A percentile compares a stretch with the other conserved stretches of the same genome.
Evolutionary conservation across 257 asterid genomes (phyloP).

Genomic region (Solanum tarijense): DNA sequence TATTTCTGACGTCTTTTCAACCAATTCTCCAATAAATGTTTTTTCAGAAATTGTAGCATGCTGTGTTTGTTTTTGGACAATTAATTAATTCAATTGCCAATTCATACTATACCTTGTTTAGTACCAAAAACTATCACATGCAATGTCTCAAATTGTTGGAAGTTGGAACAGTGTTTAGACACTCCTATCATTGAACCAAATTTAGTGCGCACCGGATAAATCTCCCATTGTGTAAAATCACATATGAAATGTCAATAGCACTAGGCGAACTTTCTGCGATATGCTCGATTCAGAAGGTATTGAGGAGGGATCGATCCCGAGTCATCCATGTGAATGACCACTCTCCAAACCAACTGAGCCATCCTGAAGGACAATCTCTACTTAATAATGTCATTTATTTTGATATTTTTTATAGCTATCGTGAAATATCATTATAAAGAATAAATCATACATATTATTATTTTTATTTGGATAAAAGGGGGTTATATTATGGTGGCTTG

Average conservation of each 20-base stretch:
- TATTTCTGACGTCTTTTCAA: neutral
- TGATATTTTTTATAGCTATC: neutral
- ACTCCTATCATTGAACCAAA: neutral
- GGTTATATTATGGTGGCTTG: neutral
- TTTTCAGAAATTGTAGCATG: neutral
- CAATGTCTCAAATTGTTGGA: slow-evolving; percentile 12
- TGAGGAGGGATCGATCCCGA: too few species aligned
- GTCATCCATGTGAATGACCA: too few species aligned
- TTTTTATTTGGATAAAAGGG: neutral
- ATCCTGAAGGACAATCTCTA: neutral
- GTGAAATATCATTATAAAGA: too few species aligned
- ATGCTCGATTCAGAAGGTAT: fast-evolving
- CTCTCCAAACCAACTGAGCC: too few species aligned
- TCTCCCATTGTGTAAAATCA: too few species aligned
- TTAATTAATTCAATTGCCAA: neutral
- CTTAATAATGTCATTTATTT: too few species aligned
- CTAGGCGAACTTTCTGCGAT: fast-evolving
- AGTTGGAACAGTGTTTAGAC: slow-evolving; percentile 10
- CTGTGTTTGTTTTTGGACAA: neutral
- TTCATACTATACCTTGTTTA: neutral
- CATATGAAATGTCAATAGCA: fast-evolving
- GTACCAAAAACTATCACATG: neutral
- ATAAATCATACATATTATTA: too few species aligned
- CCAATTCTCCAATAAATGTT: neutral
- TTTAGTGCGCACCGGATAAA: too few species aligned